Percentiles rank a stretch among this genome's conserved stretches.
phyloP scores from a whole-genome alignment of 225 moss, liverwort and hornwort species.

The Straminergon stramineum region DNA sequence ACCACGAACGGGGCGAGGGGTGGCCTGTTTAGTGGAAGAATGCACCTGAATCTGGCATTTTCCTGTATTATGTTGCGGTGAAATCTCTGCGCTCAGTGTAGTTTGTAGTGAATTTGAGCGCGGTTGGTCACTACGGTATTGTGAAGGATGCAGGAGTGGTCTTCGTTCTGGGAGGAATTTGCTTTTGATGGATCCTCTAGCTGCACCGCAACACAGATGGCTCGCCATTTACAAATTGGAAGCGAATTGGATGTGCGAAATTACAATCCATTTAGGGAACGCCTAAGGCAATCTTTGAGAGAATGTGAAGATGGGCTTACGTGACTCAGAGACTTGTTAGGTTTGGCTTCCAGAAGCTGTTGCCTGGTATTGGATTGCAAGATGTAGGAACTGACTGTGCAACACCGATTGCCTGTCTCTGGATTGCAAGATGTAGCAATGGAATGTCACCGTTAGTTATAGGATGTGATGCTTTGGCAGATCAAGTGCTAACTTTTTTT shows the following conservation, averaged over 20 bases:
- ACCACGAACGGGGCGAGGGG: background rate
- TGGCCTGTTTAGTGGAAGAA: background rate
- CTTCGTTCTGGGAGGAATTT: background rate
- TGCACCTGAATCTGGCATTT: background rate
- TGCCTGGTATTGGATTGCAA: background rate
- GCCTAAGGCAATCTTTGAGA: background rate
- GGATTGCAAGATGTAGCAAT: background rate
- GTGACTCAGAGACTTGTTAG: background rate
- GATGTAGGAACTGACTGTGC: background rate
- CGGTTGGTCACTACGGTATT: background rate
- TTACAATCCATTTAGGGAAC: background rate
- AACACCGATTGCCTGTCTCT: background rate
- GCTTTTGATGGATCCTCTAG: background rate
- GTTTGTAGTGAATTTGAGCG: background rate
- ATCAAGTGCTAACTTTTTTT: background rate
- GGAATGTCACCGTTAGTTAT: background rate
- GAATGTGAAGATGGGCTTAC: background rate
- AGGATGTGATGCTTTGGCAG: background rate
- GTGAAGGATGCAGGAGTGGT: background rate
- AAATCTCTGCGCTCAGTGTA: background rate
- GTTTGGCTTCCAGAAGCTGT: background rate
- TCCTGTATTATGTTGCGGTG: background rate
- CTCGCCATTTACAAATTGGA: background rate
- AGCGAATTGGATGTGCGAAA: background rate
- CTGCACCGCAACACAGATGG: background rate